Percentiles rank a stretch among this genome's conserved stretches.
Evolutionary conservation across 108 stramenopile genomes (phyloP).

Genomic region (Nitzschia palea): DNA sequence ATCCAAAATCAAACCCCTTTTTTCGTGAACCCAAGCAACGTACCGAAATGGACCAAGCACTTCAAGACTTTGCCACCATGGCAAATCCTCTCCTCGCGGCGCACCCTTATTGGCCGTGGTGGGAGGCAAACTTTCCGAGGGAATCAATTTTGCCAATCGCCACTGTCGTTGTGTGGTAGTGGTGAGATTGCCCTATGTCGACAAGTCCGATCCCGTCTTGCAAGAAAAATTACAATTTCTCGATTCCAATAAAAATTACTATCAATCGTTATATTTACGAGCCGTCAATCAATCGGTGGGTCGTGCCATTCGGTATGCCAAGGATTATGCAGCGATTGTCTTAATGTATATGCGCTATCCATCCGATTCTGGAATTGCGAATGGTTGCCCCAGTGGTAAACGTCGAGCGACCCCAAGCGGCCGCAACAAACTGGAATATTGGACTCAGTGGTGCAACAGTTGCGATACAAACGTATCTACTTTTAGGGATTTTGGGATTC

Average conservation of each 20-base stretch:
- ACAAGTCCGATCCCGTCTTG: slow-evolving; percentile 92
- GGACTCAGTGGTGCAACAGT: not conserved
- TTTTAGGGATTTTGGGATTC: no score
- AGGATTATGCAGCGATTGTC: slow-evolving; percentile 92
- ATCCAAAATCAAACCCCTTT: slow-evolving; percentile 43
- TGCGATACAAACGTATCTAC: no score
- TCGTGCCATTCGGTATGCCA: slow-evolving; percentile 93
- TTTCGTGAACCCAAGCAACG: slow-evolving; percentile 86
- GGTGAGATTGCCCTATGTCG: slow-evolving; percentile 97
- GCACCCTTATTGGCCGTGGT: slow-evolving; percentile 93
- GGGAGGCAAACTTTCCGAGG: slow-evolving; percentile 98
- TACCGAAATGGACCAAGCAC: slow-evolving; percentile 72
- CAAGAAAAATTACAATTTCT: slow-evolving; percentile 89
- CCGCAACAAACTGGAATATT: not conserved
- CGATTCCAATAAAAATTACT: slow-evolving; percentile 71
- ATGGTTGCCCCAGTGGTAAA: slow-evolving; percentile 82
- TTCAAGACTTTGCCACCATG: slow-evolving; percentile 67
- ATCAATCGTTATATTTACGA: slow-evolving; percentile 94
- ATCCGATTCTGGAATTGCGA: slow-evolving; percentile 55
- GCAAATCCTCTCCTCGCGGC: slow-evolving; percentile 42
- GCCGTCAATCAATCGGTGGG: slow-evolving; percentile 98
- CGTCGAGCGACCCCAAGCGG: slow-evolving; percentile 29
- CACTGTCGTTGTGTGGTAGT: slow-evolving; percentile 94
- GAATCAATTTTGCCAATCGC: slow-evolving; percentile 98
- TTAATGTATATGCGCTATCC: slow-evolving; percentile 88